phyloP scores from a whole-genome alignment of 805 yeast genomes.

The Hanseniaspora clermontiae region DNA sequence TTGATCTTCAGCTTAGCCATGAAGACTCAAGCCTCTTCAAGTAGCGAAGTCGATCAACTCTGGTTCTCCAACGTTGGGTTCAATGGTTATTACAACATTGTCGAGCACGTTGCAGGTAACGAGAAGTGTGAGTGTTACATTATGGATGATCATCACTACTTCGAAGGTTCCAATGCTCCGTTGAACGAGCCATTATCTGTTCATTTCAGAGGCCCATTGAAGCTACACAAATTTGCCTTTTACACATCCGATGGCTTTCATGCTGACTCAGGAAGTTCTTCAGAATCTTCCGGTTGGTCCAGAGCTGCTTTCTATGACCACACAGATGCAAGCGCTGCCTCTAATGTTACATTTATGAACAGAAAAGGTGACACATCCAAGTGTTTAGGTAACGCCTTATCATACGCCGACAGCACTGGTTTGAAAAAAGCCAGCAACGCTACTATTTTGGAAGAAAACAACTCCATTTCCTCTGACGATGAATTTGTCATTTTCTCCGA shows the following conservation, averaged over 20 bases:
- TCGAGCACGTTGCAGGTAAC: constrained; percentile 20
- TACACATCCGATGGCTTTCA: constrained; percentile 36
- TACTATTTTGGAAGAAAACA: constrained; percentile 38
- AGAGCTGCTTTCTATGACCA: constrained; percentile 49
- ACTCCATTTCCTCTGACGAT: constrained; percentile 41
- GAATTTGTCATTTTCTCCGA: constrained; percentile 52
- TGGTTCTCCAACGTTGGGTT: constrained; percentile 26
- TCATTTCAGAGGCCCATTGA: constrained; percentile 66
- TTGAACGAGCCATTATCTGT: constrained; percentile 54
- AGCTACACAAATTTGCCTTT: constrained; percentile 46
- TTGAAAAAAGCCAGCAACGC: constrained; percentile 32
- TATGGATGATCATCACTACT: constrained; percentile 19
- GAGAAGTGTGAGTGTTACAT: constrained; percentile 25
- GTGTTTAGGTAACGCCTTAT: constrained; percentile 57
- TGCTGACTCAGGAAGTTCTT: constrained; percentile 18
- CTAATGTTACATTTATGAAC: constrained; percentile 57
- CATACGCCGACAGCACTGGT: constrained; percentile 52
- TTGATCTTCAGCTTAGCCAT: neutral
- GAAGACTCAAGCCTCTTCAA: neutral
- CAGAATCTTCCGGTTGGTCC: constrained; percentile 34
- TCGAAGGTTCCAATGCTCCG: constrained; percentile 53
- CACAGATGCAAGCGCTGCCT: constrained; percentile 35
- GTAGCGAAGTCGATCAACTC: constrained; percentile 19
- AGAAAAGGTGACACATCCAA: constrained; percentile 46
- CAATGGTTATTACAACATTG: constrained; percentile 24